phyloP scores from a whole-genome alignment of 495 filamentous ascomycete genomes.

The Penicillium daleae region DNA sequence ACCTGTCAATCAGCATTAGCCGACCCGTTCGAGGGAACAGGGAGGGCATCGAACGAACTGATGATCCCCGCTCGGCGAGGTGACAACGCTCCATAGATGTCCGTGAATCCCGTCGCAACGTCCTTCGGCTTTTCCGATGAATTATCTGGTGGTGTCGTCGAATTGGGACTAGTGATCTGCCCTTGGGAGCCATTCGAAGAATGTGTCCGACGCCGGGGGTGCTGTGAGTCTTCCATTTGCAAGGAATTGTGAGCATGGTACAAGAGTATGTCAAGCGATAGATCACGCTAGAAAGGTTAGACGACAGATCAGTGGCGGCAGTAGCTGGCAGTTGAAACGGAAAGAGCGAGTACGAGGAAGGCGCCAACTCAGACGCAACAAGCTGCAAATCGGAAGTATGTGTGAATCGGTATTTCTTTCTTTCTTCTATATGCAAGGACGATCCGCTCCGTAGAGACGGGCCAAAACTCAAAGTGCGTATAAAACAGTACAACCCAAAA shows the following conservation, averaged over 20 bases:
- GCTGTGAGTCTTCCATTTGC: slow-evolving; percentile 12
- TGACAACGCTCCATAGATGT: slow-evolving; percentile 63
- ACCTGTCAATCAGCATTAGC: slow-evolving; percentile 43
- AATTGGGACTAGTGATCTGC: background rate
- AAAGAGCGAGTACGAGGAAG: slow-evolving; percentile 7
- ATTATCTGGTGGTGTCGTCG: background rate
- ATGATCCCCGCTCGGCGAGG: slow-evolving; percentile 78
- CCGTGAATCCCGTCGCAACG: slow-evolving; percentile 22
- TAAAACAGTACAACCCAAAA: slow-evolving; percentile 19
- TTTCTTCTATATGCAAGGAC: slow-evolving; percentile 34
- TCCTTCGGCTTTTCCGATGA: background rate
- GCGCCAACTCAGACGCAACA: background rate
- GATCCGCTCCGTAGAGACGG: slow-evolving; percentile 25
- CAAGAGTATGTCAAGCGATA: background rate
- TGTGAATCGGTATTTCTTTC: slow-evolving; percentile 27
- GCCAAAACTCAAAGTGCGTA: slow-evolving; percentile 20
- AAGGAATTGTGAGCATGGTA: background rate
- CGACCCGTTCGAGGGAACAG: background rate
- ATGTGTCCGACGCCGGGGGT: slow-evolving; percentile 12
- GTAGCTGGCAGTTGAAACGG: background rate
- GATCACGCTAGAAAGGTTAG: background rate
- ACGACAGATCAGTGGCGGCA: background rate
- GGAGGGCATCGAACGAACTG: slow-evolving; percentile 32
- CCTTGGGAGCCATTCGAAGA: slow-evolving; percentile 11
- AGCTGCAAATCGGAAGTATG: background rate